A percentile compares a stretch with the other conserved stretches of the same genome.
Evolutionary conservation across 1,284 basidiomycete genomes (phyloP).

Genomic region (Boletus semigastroideus): DNA sequence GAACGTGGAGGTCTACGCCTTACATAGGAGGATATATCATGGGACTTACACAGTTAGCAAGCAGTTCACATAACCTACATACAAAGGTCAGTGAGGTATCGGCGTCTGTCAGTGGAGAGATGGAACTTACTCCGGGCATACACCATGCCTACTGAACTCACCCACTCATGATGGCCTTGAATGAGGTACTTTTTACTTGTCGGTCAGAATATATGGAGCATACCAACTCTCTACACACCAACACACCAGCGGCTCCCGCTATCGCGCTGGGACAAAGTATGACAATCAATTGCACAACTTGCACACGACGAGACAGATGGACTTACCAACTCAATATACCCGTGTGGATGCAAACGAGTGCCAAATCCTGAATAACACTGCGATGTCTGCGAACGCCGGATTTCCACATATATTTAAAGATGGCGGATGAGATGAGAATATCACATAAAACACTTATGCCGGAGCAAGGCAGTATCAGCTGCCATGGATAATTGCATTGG

Average conservation of each 20-base stretch:
- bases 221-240: slow-evolving; percentile 4
- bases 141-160: background rate
- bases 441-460: background rate
- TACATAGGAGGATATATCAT: too few species aligned
- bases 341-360: slow-evolving; percentile 14
- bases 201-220: background rate
- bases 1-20: too few species aligned
- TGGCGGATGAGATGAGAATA: slow-evolving; percentile 5
- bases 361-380: slow-evolving; percentile 13
- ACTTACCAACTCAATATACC: slow-evolving; percentile 16
- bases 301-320: background rate
- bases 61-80: too few species aligned
- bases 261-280: background rate
- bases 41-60: too few species aligned
- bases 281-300: background rate
- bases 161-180: slow-evolving; percentile 1
- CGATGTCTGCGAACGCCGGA: slow-evolving; percentile 12
- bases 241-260: background rate
- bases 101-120: background rate
- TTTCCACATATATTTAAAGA: slow-evolving; percentile 19
- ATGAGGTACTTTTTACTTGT: slow-evolving; percentile 3
- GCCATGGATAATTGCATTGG: too few species aligned
- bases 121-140: slow-evolving; percentile 4
- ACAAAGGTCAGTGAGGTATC: too few species aligned
- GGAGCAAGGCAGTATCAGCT: slow-evolving; percentile 7